These are phyloP conservation scores for Candida suzukii DNA, from an alignment of 805 yeast genomes.

Conservation along the genomic window DNA sequence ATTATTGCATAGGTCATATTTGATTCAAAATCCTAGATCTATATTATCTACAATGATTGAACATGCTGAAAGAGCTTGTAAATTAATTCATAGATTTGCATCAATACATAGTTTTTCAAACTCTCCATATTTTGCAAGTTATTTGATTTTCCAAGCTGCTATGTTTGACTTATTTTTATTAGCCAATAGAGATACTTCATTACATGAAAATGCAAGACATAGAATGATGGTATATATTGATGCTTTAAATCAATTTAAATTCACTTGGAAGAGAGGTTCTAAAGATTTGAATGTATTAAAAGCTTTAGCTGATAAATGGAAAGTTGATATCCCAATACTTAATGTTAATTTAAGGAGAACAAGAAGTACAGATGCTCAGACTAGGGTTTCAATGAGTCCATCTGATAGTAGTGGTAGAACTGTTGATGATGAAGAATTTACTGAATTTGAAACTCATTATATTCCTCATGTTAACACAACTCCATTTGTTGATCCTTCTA, in stretches of 20 bases:
- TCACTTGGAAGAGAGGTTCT: slow-evolving; percentile 23
- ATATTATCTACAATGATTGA: slow-evolving; percentile 18
- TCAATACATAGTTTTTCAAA: slow-evolving; percentile 9
- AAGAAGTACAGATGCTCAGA: not conserved
- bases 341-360: not conserved
- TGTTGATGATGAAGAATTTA: not conserved
- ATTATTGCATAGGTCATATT: slow-evolving; percentile 24
- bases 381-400: not conserved
- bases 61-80: slow-evolving; percentile 18
- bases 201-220: slow-evolving; percentile 10
- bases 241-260: slow-evolving; percentile 19
- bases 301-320: slow-evolving; percentile 22
- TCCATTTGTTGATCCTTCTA: not conserved
- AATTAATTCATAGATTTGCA: slow-evolving; percentile 11
- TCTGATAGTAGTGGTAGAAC: not conserved
- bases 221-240: slow-evolving; percentile 15
- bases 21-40: slow-evolving; percentile 21
- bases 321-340: slow-evolving; percentile 3
- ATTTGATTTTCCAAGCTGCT: slow-evolving; percentile 24
- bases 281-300: slow-evolving; percentile 21
- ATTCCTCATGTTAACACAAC: not conserved
- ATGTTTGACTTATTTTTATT: slow-evolving; percentile 25
- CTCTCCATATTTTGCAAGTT: slow-evolving; percentile 26
- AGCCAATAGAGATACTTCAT: slow-evolving; percentile 16
- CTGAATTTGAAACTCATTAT: slow-evolving; percentile 2